phyloP scores from a whole-genome alignment of 2,329 filamentous ascomycete genomes.

The Ceratocystis destructans region DNA sequence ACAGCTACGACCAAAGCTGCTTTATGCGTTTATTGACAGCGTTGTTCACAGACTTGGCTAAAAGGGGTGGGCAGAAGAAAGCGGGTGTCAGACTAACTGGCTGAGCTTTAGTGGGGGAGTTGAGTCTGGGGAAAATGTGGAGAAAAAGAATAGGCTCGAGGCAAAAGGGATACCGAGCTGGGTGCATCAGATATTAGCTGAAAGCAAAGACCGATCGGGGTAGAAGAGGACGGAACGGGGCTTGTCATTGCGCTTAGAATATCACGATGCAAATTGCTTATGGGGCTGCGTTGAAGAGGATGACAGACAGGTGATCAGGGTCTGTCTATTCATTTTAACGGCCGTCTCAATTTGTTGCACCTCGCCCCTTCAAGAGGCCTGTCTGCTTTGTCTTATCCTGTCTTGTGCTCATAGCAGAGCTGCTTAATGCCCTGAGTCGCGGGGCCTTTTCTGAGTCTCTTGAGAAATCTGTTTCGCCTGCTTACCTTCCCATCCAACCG shows the following conservation, averaged over 20 bases:
- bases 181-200: background rate
- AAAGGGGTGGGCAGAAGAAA: no score
- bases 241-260: no score
- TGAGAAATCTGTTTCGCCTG: background rate
- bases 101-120: background rate
- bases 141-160: background rate
- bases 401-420: background rate
- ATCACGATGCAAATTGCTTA: no score
- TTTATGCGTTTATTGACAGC: no score
- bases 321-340: no score
- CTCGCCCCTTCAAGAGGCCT: no score
- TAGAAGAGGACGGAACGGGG: background rate
- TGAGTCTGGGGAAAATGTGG: background rate
- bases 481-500: background rate
- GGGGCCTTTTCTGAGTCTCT: background rate
- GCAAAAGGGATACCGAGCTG: background rate
- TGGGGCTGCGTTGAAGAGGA: no score
- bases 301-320: no score
- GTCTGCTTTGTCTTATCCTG: background rate
- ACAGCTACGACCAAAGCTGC: no score
- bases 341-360: no score
- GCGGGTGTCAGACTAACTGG: background rate
- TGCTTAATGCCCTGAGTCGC: background rate
- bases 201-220: background rate
- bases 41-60: no score